A percentile compares a stretch with the other conserved stretches of the same genome.
These are phyloP conservation scores for Cladosporium velox DNA, from an alignment of 2,329 filamentous ascomycete genomes.

Conservation along the genomic window DNA sequence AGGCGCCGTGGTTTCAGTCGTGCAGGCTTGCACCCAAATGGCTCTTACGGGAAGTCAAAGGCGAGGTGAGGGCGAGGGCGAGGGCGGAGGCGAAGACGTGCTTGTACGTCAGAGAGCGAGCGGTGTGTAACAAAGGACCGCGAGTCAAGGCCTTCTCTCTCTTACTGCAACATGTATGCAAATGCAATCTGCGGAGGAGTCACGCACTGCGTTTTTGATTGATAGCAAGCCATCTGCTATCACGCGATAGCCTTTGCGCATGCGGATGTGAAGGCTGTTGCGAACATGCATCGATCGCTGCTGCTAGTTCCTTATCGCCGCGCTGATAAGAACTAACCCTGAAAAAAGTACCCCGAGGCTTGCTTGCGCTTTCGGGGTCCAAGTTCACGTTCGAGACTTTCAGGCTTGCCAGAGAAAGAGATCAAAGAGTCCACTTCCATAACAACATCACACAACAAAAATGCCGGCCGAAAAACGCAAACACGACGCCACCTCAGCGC, in stretches of 20 bases:
- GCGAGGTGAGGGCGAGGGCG: constrained; percentile 4
- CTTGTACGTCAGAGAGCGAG: constrained; percentile 9
- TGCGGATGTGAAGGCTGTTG: constrained; percentile 5
- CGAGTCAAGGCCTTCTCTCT: background rate
- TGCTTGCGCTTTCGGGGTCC: background rate
- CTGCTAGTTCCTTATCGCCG: background rate
- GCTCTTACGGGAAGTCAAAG: constrained; percentile 10
- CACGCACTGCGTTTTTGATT: background rate
- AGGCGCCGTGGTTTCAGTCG: background rate
- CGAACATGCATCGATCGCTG: background rate
- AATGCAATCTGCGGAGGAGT: background rate
- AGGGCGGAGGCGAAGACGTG: background rate
- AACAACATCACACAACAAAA: background rate
- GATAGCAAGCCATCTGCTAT: background rate
- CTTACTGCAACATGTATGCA: background rate
- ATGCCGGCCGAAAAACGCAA: constrained; percentile 23
- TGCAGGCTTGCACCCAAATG: constrained; percentile 10
- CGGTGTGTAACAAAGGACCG: constrained; percentile 7
- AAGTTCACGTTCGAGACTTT: background rate
- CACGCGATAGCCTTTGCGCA: constrained; percentile 4
- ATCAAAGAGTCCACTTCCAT: background rate
- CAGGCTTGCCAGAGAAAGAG: background rate
- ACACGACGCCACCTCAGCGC: constrained; percentile 3
- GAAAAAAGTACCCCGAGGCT: no score
- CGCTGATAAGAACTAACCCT: background rate